Base-by-base conservation (phyloP, 1,139 yeast species). In the Pichia sp. region DNA sequence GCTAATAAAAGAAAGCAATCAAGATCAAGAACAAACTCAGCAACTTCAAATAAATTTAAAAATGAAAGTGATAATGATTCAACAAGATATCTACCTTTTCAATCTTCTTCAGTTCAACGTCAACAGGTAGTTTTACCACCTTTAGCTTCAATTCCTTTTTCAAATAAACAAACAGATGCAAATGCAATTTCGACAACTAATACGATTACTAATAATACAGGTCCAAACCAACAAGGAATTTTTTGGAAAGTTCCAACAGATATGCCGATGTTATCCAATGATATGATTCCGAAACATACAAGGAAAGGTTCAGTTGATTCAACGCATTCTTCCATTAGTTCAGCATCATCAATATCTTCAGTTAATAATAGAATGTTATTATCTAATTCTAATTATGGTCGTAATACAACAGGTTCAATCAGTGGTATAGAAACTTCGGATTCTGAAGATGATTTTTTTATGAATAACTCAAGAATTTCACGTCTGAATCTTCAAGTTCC, bases 241-340 rank as follows among this genome's bases (percentile, higher is more conserved):
- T 67, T 67, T 46, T 67, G 71, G 71, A 68, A 66, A 49, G 71
- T 66, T 1, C 71, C 71, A 1, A 65, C 66, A 24, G 65, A 62
- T 31, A 56, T 61, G 54, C 64, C 66, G 6, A 44, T 28, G n/a
- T 26, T 45, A 7, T 37, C 40, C 2, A 26, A 5, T 30, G 43
- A 39, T n/a, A 39, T 30, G n/a, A 16, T 29, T 16, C 11, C 7
- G 5, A 6, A 11, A 9, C 32, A 31, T 24, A n/a, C 11, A 22
- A 32, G 51, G 28, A 56, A 58, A 32, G 62, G 61, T 11, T 66
- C 70, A 2, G 52, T 61, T 6, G 69, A 64, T 37, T 66, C 70
- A 1, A 49, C 61, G 0, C 51, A 62, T 4, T 63, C 68, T 4
- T 55, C 58, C 0, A 10, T 41, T 4, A 47, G 47, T 29, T 50